Evolutionary conservation across 768 basidiomycete genomes (phyloP), one percentile per base, ranked within the genome.

Genomic region (Candolleomyces eurysporus): DNA sequence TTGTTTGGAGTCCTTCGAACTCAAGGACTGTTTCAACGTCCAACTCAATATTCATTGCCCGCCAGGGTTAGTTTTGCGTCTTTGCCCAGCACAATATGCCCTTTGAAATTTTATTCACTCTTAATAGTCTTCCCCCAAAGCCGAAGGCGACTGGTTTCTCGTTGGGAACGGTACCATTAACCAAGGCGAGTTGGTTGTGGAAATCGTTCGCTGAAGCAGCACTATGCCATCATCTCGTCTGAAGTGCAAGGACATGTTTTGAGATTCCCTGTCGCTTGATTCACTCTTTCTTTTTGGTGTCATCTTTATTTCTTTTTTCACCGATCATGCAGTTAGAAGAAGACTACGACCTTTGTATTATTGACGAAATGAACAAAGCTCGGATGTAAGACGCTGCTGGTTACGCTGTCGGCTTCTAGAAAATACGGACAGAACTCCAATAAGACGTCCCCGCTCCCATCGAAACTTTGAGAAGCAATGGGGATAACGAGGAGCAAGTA

Each of bases 121-220:
- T 36, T 36, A 7, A 36, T 36, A 94, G 92, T 90, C 92, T 81
- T 92, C 94, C 65, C 94, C 95, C 62, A 97, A 97, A 81, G 93
- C 94, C 49, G 96, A 96, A 81, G 94, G 94, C 72, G 95, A 96
- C 74, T 64, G 63, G 51, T 65, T 11, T 21, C 32, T 59, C 42
- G 52, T 30, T 32, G 5, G 39, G 13, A 58, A 58, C 48, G 42
- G 21, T 57, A 51, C 50, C 57, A 92, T 98, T 79, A 90, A 89
- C 74, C 93, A 96, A 76, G 95, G 95, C 51, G 96, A 98, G 73
- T 79, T 97, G 71, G 85, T 87, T 26, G 90, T 92, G 58, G 95
- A 96, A 77, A 96, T 97, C 67, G 85, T 87, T 56, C 89, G 91
- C 70, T 89, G 66, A 78, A 60, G n/a, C n/a, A n/a, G n/a, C n/a